phyloP scores from a whole-genome alignment of 140 eudicot genomes.

The Eryngium alpinum region DNA sequence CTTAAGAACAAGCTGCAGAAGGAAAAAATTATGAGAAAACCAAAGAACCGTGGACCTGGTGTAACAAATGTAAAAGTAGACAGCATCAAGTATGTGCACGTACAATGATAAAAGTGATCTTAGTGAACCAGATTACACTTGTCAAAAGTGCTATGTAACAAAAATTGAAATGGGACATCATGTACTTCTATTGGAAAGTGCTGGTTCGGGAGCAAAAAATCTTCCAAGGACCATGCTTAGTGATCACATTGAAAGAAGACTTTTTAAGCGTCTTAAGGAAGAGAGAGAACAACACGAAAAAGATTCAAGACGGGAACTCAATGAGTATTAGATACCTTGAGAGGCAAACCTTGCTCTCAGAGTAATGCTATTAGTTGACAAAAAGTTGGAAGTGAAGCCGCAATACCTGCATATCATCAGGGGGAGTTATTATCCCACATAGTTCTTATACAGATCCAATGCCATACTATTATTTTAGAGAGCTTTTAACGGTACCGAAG shows the following conservation, averaged over 20 bases:
- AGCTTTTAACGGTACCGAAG: too few species aligned
- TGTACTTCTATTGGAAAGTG: constrained; percentile 37
- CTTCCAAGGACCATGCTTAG: constrained; percentile 69
- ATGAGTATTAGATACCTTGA: constrained; percentile 51
- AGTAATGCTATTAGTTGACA: constrained; percentile 70
- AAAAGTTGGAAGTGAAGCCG: constrained; percentile 63
- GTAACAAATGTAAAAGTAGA: constrained; percentile 80
- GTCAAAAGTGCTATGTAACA: constrained; percentile 72
- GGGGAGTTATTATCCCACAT: constrained; percentile 58
- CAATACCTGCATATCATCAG: constrained; percentile 52
- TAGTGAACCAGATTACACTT: constrained; percentile 57
- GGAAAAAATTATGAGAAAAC: constrained; percentile 39
- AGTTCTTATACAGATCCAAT: constrained; percentile 76
- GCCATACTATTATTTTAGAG: too few species aligned
- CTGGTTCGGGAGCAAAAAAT: constrained; percentile 60
- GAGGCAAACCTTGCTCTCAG: constrained; percentile 68
- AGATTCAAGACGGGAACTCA: constrained; percentile 30
- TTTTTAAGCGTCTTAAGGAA: constrained; percentile 47
- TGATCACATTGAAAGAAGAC: constrained; percentile 71
- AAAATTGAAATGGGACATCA: constrained; percentile 47
- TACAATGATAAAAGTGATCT: constrained; percentile 58
- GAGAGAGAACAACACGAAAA: constrained; percentile 71
- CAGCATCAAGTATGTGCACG: constrained; percentile 81
- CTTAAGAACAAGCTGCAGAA: constrained; percentile 43
- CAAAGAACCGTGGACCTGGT: constrained; percentile 85